Base-by-base conservation (phyloP, 2,329 filamentous ascomycete species). In the Neofusicoccum laricinum region DNA sequence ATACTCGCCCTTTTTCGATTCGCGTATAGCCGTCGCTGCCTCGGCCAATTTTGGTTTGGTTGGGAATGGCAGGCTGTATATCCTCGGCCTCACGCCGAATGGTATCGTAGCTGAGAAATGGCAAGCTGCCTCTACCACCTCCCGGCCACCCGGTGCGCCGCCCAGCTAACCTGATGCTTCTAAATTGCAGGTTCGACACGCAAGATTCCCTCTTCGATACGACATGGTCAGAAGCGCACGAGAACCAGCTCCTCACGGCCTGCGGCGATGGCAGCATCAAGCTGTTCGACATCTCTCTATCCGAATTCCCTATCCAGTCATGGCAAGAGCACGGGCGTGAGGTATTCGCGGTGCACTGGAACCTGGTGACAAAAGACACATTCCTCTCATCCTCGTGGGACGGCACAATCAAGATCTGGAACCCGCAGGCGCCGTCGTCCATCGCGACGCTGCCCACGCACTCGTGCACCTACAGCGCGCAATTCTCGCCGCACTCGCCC, bases 1-100 rank as follows among this genome's bases (percentile, higher is more conserved):
- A 80, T 99, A 98, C 84, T 98, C 94, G 64, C 95, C 95, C 6
- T 99, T 97, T 82, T 96, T 96, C 81, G 95, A 98, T 81, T 95
- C 91, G 69, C 89, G 93, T 68, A 88, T 99, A 68, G 94, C 94
- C 64, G 93, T 97, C 71, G 91, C 92, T 34, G 86, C 91, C 1
- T 90, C 93, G n/a, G 88, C 94, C 68, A 98, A 99, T 82, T 99
- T 95, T 80, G 95, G 95, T 43, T 90, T 99, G 43, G 94, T 99
- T 40, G 95, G 95, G 53, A 99, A 99, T 81, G 95, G 95, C 11
- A 88, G 93, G 48, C 80, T 98, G 0, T 98, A 91, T 74, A 88
- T 94, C 65, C 83, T 98, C 30, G 90, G 89, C 34, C 80, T 99
- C 68, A 96, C 92, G 3, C 85, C 92, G 0, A 87, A 91, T 66